Percentiles rank a stretch among this genome's conserved stretches.
phyloP scores from a whole-genome alignment of 768 basidiomycete species.

The Tephrocybe sp. region DNA sequence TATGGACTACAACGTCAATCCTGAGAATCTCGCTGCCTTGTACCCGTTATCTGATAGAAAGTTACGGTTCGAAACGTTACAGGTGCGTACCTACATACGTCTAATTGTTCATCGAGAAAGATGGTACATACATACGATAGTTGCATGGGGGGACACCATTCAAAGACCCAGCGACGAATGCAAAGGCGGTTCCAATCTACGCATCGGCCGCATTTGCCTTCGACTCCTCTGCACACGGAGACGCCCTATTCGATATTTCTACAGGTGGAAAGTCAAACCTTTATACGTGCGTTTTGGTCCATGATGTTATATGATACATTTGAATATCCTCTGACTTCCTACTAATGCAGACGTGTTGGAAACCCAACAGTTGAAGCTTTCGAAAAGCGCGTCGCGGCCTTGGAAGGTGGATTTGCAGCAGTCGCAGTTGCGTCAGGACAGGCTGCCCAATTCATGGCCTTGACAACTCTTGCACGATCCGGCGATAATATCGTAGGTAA shows the following conservation, averaged over 20 bases:
- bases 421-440: conserved; percentile 59
- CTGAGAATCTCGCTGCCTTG: conserved; percentile 23
- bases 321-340: neutral
- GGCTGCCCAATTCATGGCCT: conserved; percentile 59
- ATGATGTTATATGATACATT: no score
- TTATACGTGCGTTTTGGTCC: neutral
- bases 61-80: conserved; percentile 54
- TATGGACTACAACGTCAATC: conserved; percentile 14
- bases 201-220: conserved; percentile 55
- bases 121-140: conserved; percentile 30
- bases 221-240: conserved; percentile 44
- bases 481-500: conserved; percentile 69
- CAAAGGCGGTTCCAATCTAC: conserved; percentile 64
- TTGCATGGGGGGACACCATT: conserved; percentile 56
- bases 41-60: conserved; percentile 21
- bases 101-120: neutral
- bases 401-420: conserved; percentile 63
- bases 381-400: conserved; percentile 60
- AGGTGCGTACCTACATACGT: neutral
- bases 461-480: conserved; percentile 44
- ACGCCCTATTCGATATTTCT: conserved; percentile 3
- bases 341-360: conserved; percentile 11
- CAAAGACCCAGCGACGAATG: conserved; percentile 50
- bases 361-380: conserved; percentile 44
- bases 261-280: conserved; percentile 12